These are phyloP conservation scores for Russula earlei DNA, from an alignment of 768 basidiomycete species.

Conservation along the genomic window DNA sequence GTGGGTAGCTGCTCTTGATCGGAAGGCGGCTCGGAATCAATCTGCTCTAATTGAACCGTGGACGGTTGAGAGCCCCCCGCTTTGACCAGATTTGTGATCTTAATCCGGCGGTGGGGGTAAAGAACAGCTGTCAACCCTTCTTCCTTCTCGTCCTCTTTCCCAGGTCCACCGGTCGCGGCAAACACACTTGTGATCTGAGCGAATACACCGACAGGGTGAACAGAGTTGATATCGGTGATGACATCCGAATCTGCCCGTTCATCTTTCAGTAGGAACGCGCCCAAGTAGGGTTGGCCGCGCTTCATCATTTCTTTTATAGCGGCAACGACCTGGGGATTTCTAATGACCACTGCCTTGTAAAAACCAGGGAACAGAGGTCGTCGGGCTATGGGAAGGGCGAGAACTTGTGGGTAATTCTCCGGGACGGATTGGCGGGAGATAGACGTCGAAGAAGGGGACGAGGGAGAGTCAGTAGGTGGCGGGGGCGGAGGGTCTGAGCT, in stretches of 20 bases:
- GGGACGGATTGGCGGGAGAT: constrained; percentile 85
- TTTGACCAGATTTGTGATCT: constrained; percentile 80
- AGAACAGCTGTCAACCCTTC: constrained; percentile 91
- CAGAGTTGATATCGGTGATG: constrained; percentile 78
- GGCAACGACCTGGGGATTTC: constrained; percentile 81
- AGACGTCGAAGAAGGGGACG: constrained; percentile 36
- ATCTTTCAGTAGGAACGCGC: constrained; percentile 93
- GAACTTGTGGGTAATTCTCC: constrained; percentile 84
- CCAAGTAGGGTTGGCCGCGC: constrained; percentile 93
- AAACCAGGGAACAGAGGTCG: constrained; percentile 95
- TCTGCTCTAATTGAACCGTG: constrained; percentile 29
- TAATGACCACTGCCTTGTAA: constrained; percentile 94
- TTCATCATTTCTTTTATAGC: constrained; percentile 96
- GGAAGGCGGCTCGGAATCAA: constrained; percentile 26
- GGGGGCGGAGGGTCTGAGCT: constrained; percentile 32
- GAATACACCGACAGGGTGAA: constrained; percentile 91
- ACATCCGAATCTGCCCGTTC: constrained; percentile 88
- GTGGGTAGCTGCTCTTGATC: constrained; percentile 36
- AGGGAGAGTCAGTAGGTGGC: constrained; percentile 29
- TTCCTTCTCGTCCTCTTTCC: constrained; percentile 67
- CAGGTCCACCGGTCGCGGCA: constrained; percentile 43
- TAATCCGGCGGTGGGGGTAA: constrained; percentile 87
- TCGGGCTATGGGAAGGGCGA: constrained; percentile 91
- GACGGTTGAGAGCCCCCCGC: constrained; percentile 35
- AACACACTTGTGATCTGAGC: constrained; percentile 95